phyloP scores from a whole-genome alignment of 2,329 filamentous ascomycete genomes.

The Cladosporium austrohemisphaericum region DNA sequence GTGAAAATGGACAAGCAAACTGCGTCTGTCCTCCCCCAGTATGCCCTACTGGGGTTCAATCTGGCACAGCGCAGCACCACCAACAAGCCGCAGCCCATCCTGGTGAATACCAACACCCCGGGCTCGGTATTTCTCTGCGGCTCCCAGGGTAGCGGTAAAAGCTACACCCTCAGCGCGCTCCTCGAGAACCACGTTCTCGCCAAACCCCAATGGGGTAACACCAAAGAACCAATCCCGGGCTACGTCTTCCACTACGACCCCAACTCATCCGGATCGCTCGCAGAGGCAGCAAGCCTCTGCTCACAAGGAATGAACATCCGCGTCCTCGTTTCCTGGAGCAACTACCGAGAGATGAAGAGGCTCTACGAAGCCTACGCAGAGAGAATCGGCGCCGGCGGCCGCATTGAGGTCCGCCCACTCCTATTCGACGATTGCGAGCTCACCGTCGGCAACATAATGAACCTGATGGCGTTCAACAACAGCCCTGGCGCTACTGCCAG shows the following conservation, averaged over 20 bases:
- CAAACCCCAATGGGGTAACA: constrained; percentile 38
- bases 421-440: too few species aligned
- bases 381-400: too few species aligned
- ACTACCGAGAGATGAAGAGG: too few species aligned
- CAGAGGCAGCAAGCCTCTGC: constrained; percentile 55
- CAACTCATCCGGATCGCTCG: constrained; percentile 46
- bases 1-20: too few species aligned
- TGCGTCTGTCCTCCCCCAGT: too few species aligned
- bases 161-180: constrained; percentile 56
- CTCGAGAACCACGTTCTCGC: constrained; percentile 57
- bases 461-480: too few species aligned
- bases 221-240: constrained; percentile 54
- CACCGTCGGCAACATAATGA: too few species aligned
- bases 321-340: constrained; percentile 41
- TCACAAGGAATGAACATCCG: constrained; percentile 46
- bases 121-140: constrained; percentile 62
- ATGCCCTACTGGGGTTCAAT: neutral
- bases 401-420: too few species aligned
- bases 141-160: constrained; percentile 60
- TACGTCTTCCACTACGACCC: constrained; percentile 58
- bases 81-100: constrained; percentile 34
- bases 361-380: too few species aligned
- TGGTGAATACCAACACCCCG: constrained; percentile 53
- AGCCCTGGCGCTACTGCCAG: too few species aligned
- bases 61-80: neutral